These are phyloP conservation scores for Metschnikowia orientalis DNA, from an alignment of 805 yeast genomes.

Conservation along the genomic window DNA sequence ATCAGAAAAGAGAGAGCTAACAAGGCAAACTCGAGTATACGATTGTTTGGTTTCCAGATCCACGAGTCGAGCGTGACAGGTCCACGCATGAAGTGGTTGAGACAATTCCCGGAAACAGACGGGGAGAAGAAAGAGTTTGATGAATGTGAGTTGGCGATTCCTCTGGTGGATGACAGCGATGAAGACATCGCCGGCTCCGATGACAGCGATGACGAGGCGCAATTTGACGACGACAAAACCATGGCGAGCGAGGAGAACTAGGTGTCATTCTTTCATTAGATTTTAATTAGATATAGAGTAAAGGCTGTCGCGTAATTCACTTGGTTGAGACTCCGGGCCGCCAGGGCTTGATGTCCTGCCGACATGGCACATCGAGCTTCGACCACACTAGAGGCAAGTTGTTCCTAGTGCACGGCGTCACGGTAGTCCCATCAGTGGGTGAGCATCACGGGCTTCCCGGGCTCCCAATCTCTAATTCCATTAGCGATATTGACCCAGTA, in stretches of 20 bases:
- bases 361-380: no score
- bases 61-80: constrained; percentile 74
- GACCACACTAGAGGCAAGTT: no score
- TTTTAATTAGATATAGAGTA: no score
- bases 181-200: constrained; percentile 24
- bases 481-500: constrained; percentile 79
- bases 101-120: constrained; percentile 64
- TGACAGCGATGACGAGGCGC: constrained; percentile 23
- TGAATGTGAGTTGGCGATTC: constrained; percentile 59
- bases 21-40: constrained; percentile 60
- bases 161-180: constrained; percentile 26
- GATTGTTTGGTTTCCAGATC: constrained; percentile 82
- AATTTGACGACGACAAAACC: constrained; percentile 37
- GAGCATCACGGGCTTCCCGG: constrained; percentile 59
- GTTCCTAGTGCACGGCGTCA: no score
- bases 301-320: no score
- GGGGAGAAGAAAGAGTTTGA: constrained; percentile 61
- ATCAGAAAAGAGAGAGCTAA: constrained; percentile 46
- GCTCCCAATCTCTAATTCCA: constrained; percentile 75
- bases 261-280: no score
- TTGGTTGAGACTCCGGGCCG: no score
- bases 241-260: constrained; percentile 37
- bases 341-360: no score
- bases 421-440: constrained; percentile 54
- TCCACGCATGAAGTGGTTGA: constrained; percentile 94